Evolutionary conservation across 2,329 filamentous ascomycete species (phyloP), one percentile per base, ranked within the genome.

Genomic region (Torrubiellomyces zombiae): DNA sequence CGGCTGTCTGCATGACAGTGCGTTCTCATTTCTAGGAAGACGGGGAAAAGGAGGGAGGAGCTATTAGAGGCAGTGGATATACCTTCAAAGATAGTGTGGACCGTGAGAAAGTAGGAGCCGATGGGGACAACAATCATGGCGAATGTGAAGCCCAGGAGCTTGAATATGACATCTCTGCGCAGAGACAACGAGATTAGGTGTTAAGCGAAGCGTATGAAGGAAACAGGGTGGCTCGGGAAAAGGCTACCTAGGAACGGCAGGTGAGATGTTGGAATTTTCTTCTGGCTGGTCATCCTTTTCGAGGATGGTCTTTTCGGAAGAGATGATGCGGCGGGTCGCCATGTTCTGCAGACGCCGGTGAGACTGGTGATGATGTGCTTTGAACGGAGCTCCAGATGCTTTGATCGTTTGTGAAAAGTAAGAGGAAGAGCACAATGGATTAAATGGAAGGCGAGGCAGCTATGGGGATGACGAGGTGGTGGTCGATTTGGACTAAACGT

Each of bases 51-150:
- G 24, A 18, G 27, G 21, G 18, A 20, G 14, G 13, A 20, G 24
- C 9, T 21, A 8, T 16, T 11, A 19, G 20, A 21, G 23, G 15
- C 10, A 15, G 21, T 9, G 20, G 21, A 43, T 56, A 28, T 55
- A 85, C 86, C 85, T 38, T 61, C 59, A 53, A 92, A 94, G 15
- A 94, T 39, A 1, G 60, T 65, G 43, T 85, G 67, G 15, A 92
- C 63, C 0, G 79, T 78, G 22, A 78, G 42, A 48, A 91, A 98
- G 53, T 94, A 98, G 20, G 78, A 82, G 20, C 80, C 75, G 38
- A 98, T 81, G 9, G 89, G 89, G 12, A 79, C 53, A 10, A 77
- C 66, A 31, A 94, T 66, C 86, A 98, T 95, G 45, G 83, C 85
- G 19, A 85, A 58, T 1, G 85, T 92, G 55, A 94, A 95, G 34